Evolutionary conservation across 768 basidiomycete species (phyloP), one percentile per base, ranked within the genome.

Genomic region (Trametes villosa): DNA sequence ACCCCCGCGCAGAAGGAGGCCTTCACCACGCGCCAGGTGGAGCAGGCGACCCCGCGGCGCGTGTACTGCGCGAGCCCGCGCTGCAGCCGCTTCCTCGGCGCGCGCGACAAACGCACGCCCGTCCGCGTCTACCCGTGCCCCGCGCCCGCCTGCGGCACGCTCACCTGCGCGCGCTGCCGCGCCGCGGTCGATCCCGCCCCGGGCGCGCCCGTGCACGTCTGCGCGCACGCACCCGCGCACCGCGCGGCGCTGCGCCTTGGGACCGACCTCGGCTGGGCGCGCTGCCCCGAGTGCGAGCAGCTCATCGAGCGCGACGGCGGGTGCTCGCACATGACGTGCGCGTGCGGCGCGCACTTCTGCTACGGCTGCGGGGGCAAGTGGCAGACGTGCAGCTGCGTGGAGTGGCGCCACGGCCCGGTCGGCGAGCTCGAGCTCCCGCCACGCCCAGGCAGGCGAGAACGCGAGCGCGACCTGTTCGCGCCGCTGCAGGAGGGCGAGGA

Each of bases 251-350:
- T 62, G 26, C 56, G 24, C 20, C 60, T 68, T 6, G 64, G 62
- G 27, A 49, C 49, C 34, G 51, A 56, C n/a, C 17, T 59, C 30
- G 67, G 67, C 20, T 74, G 64, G 70, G 62, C 65, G 44, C 68
- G 67, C 33, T 74, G 71, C 59, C 70, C 70, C 9, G 60, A 64
- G n/a, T 66, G 65, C 68, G 70, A 57, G 55, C 65, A 65, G 31
- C 55, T 72, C 45, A 58, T 72, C 51, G 72, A 74, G 55, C 65
- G 71, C 17, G 45, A 53, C 4, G 42, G 51, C 15, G 71, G 71
- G 5, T 74, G 72, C 62, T 66, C 60, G 56, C 72, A 74, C 53
- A 70, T 72, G 65, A 68, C 67, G 33, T 74, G 71, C 65, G 65
- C 58, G 26, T 70, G 58, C 66, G 68, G 59, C 53, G 47, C 62